Conservation (phyloP, 2,329 filamentous ascomycete genomes). For the Mycocentrospora acerina region DNA sequence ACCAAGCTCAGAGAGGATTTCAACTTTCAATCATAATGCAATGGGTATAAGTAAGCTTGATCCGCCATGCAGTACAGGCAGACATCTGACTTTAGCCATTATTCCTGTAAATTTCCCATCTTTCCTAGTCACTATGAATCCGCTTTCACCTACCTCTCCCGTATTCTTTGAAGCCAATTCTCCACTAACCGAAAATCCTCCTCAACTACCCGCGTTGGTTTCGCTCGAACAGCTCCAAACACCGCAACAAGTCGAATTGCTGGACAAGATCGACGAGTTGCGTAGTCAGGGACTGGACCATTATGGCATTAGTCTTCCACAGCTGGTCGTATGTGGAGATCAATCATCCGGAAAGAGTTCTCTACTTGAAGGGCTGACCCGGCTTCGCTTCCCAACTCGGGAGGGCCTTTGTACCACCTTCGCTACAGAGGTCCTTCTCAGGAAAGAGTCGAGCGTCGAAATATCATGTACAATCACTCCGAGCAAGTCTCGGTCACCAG, state of each 20-base stretch:
- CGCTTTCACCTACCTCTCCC: no score
- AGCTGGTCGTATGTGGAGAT: constrained; percentile 34
- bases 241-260: constrained; percentile 41
- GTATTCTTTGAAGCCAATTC: no score
- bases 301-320: constrained; percentile 38
- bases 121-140: no score
- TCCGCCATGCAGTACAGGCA: no score
- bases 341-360: constrained; percentile 36
- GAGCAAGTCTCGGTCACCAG: constrained; percentile 11
- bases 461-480: constrained; percentile 49
- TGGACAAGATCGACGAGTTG: constrained; percentile 58
- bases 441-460: constrained; percentile 39
- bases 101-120: no score
- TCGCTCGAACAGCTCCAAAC: no score
- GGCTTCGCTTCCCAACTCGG: constrained; percentile 60
- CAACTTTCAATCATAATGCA: no score
- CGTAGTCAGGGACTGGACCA: constrained; percentile 21
- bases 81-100: no score
- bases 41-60: no score
- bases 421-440: constrained; percentile 61
- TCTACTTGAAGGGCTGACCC: constrained; percentile 44
- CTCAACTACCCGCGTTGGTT: no score
- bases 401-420: constrained; percentile 61
- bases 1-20: no score
- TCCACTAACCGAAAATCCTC: no score